phyloP scores from a whole-genome alignment of 305 asterid species.

The Fraxinus nigra region DNA sequence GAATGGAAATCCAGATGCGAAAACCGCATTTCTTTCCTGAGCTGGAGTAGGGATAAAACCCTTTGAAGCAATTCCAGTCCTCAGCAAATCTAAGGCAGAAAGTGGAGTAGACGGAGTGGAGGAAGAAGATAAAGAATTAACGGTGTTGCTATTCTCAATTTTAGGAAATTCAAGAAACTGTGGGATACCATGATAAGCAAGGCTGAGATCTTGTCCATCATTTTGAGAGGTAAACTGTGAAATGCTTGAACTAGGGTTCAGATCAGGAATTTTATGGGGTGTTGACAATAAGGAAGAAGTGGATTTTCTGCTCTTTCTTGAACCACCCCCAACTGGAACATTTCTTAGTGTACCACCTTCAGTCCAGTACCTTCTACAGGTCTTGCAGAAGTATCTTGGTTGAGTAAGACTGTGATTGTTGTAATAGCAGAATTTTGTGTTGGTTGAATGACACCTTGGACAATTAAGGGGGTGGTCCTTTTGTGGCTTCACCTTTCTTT shows the following conservation, averaged over 20 bases:
- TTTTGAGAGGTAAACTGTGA: conserved; percentile 34
- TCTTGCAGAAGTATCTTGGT: conserved; percentile 82
- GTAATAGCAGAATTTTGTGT: conserved; percentile 84
- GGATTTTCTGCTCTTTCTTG: conserved; percentile 58
- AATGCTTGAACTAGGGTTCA: conserved; percentile 37
- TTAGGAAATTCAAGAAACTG: conserved; percentile 52
- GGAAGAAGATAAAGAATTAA: conserved; percentile 20
- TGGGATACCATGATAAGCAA: conserved; percentile 37
- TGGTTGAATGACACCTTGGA: conserved; percentile 74
- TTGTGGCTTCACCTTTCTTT: conserved; percentile 57
- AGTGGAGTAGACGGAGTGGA: conserved; percentile 26
- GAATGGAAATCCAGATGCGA: conserved; percentile 41
- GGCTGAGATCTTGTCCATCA: conserved; percentile 56
- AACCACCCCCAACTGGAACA: conserved; percentile 84
- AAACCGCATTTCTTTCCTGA: conserved; percentile 24
- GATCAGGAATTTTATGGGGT: conserved; percentile 39
- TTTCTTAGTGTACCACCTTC: conserved; percentile 80
- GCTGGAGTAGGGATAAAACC: conserved; percentile 37
- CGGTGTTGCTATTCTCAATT: conserved; percentile 29
- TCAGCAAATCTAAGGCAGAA: conserved; percentile 48
- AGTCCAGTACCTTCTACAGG: conserved; percentile 82
- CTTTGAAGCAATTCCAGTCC: conserved; percentile 40
- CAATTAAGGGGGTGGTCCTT: conserved; percentile 58
- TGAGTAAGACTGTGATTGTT: conserved; percentile 81
- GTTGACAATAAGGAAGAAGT: conserved; percentile 19